Base-by-base conservation (phyloP, 2,329 filamentous ascomycete species). In the Fusarium mexicanum region DNA sequence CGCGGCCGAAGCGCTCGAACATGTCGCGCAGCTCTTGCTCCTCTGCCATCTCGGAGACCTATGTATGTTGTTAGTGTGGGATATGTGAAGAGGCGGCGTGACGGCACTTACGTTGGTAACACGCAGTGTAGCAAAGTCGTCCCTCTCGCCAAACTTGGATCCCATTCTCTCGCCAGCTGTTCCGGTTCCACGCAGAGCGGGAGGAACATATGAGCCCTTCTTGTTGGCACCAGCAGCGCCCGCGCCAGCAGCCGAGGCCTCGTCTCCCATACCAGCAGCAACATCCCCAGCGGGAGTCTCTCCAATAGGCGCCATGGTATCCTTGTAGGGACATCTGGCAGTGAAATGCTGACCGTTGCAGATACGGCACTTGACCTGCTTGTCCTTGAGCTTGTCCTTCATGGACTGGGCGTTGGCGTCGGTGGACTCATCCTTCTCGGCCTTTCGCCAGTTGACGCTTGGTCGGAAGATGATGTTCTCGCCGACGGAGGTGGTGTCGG, bases 351-450 rank as follows among this genome's bases (percentile, higher is more conserved):
- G 96, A 82, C 96, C 96, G 83, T 92, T 94, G 87, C 96, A 99
- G 83, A 99, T 98, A 89, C 96, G 93, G 86, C 96, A 99, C 90
- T 98, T 98, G 89, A 99, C 97, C 88, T 98, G 97, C 91, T 98
- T 98, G 87, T 98, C 95, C 91, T 96, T 97, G 81, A 98, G 89
- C 87, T 94, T 92, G 82, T 92, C 90, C 86, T 93, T 93, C 86
- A 93, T 90, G 79, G 88, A 88, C 85, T 93, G 91, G 79, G 92
- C 91, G 84, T 94, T 93, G 80, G 89, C 85, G 79, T 91, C 91
- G 81, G 91, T 90, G 86, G 91, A 89, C 86, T 96, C 93, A 83
- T 93, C 93, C 86, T 94, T 94, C 82, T 93, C 92, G 77, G 94
- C 94, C 81, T 93, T 91, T 87, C 95, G 96, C 95, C 95, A 99